phyloP scores from a whole-genome alignment of 257 asterid species.

The Leptodermis oblonga region DNA sequence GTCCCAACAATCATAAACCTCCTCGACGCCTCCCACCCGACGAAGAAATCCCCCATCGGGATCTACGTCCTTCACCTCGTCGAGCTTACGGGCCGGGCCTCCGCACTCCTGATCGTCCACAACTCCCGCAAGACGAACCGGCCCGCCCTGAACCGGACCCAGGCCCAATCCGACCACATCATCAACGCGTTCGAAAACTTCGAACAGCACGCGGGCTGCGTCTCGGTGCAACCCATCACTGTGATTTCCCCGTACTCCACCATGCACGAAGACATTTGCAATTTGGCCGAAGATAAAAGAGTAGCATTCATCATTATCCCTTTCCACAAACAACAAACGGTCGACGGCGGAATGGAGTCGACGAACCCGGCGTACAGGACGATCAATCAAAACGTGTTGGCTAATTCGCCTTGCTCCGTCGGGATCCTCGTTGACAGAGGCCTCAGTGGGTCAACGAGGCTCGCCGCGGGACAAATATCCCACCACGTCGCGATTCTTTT shows the following conservation, averaged over 20 bases:
- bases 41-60: conserved; percentile 68
- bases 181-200: conserved; percentile 84
- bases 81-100: conserved; percentile 91
- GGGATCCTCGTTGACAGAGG: conserved; percentile 94
- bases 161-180: conserved; percentile 89
- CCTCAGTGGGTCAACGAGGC: conserved; percentile 58
- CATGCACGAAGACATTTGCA: conserved; percentile 87
- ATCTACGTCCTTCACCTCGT: conserved; percentile 76
- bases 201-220: conserved; percentile 55
- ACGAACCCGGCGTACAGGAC: conserved; percentile 62
- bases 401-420: conserved; percentile 75
- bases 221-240: conserved; percentile 68
- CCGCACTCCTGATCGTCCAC: conserved; percentile 94
- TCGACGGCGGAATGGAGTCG: conserved; percentile 91
- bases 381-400: conserved; percentile 73
- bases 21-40: conserved; percentile 77
- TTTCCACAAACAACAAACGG: conserved; percentile 91
- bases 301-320: conserved; percentile 69
- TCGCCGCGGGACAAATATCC: conserved; percentile 44
- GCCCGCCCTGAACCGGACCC: conserved; percentile 68
- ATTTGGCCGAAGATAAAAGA: conserved; percentile 75
- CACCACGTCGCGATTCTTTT: conserved; percentile 65
- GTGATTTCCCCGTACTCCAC: conserved; percentile 93
- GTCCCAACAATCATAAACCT: conserved; percentile 88
- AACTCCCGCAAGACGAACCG: conserved; percentile 49